phyloP scores from a whole-genome alignment of 331 rosid genomes.

The Arachis monticola region DNA sequence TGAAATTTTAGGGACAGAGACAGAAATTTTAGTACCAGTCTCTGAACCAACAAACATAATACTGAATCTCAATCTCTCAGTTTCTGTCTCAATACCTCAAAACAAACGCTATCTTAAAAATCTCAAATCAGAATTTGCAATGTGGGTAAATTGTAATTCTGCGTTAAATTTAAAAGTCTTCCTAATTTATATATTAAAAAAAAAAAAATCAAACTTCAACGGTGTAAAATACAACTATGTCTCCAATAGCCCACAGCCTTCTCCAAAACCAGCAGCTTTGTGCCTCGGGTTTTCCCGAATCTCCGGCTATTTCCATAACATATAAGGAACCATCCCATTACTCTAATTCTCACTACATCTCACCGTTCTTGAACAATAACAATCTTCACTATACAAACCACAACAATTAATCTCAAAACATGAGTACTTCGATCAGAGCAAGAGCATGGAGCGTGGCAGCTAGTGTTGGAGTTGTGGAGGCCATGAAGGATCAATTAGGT shows the following conservation, averaged over 20 bases:
- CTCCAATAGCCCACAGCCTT: neutral
- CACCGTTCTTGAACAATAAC: neutral
- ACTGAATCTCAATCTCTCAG: no score
- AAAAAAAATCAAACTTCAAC: no score
- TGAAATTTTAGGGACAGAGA: no score
- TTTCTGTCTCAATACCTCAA: no score
- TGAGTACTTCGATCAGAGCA: conserved; percentile 36
- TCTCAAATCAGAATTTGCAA: no score
- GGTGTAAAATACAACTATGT: no score
- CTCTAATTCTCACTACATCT: neutral
- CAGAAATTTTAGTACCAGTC: no score
- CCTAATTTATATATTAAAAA: no score
- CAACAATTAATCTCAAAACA: neutral
- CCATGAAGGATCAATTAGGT: conserved; percentile 42
- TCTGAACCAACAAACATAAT: no score
- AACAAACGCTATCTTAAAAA: no score
- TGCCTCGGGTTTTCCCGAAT: conserved; percentile 11
- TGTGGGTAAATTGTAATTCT: no score
- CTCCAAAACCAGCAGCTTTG: conserved; percentile 6
- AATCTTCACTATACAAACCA: neutral
- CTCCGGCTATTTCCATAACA: neutral
- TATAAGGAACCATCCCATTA: neutral
- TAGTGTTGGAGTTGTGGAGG: conserved; percentile 45
- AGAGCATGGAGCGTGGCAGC: conserved; percentile 45
- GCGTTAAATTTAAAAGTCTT: no score